A percentile compares a stretch with the other conserved stretches of the same genome.
Evolutionary conservation across 1,284 basidiomycete genomes (phyloP).

Genomic region (Dichomitus squalens): DNA sequence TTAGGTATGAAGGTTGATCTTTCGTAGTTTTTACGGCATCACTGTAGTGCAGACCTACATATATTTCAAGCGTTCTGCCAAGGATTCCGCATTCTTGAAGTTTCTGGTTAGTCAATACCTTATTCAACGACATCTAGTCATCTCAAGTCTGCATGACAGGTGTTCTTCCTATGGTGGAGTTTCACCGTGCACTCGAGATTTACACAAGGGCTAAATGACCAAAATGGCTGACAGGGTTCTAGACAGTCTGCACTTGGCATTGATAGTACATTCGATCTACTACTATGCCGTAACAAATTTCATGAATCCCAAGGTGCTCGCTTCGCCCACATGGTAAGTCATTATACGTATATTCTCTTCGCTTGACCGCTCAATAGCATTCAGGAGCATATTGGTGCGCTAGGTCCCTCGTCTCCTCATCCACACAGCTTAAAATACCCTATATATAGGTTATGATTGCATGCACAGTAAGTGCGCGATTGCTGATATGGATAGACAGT

Average conservation of each 20-base stretch:
- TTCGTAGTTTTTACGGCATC: constrained; percentile 27
- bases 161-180: constrained; percentile 19
- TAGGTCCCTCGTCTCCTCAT: not conserved
- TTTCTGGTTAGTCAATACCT: constrained; percentile 16
- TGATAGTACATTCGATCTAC: constrained; percentile 22
- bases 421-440: not conserved
- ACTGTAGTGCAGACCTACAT: constrained; percentile 28
- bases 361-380: not conserved
- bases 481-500: not conserved
- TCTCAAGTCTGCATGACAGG: not conserved
- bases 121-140: not conserved
- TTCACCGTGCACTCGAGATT: too few species aligned
- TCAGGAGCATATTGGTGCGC: constrained; percentile 22
- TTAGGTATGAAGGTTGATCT: not conserved
- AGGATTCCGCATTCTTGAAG: constrained; percentile 22
- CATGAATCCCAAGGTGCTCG: constrained; percentile 10
- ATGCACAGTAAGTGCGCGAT: constrained; percentile 13
- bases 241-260: constrained; percentile 21
- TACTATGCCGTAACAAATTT: constrained; percentile 22
- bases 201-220: not conserved
- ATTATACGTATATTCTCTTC: not conserved
- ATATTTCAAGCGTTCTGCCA: constrained; percentile 25
- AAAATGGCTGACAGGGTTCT: constrained; percentile 10
- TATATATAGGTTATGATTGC: constrained; percentile 13
- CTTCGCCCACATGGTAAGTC: constrained; percentile 17